Conservation (phyloP, 345 rosid genomes). For the Kernera saxatilis region DNA sequence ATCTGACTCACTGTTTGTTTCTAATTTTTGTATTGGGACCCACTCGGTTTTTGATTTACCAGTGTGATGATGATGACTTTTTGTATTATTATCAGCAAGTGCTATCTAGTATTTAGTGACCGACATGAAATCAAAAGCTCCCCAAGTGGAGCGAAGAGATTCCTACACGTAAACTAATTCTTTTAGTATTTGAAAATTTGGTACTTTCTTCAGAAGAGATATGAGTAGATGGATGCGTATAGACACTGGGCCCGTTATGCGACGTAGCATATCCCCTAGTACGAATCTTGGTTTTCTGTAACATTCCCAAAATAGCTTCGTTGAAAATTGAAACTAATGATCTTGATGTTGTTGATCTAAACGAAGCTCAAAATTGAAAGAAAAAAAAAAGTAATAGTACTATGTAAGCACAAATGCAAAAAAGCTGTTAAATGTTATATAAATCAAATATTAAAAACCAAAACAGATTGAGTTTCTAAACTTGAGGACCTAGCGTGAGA, state of each 20-base stretch:
- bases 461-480: neutral
- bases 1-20: neutral
- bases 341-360: neutral
- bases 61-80: constrained; percentile 15
- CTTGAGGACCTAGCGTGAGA: neutral
- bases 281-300: neutral
- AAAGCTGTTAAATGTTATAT: neutral
- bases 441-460: neutral
- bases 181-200: neutral
- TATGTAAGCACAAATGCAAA: neutral
- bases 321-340: neutral
- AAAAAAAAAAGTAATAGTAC: no score
- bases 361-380: no score
- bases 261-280: neutral
- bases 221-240: neutral
- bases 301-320: neutral
- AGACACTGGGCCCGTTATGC: constrained; percentile 1
- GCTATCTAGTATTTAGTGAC: neutral
- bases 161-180: constrained; percentile 10
- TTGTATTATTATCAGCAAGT: constrained; percentile 3
- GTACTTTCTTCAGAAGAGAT: neutral
- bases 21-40: neutral
- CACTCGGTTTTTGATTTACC: neutral
- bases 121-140: constrained; percentile 8
- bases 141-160: constrained; percentile 5